Base-by-base conservation (phyloP, 2,329 filamentous ascomycete genomes). In the Nigrograna mackinnonii region DNA sequence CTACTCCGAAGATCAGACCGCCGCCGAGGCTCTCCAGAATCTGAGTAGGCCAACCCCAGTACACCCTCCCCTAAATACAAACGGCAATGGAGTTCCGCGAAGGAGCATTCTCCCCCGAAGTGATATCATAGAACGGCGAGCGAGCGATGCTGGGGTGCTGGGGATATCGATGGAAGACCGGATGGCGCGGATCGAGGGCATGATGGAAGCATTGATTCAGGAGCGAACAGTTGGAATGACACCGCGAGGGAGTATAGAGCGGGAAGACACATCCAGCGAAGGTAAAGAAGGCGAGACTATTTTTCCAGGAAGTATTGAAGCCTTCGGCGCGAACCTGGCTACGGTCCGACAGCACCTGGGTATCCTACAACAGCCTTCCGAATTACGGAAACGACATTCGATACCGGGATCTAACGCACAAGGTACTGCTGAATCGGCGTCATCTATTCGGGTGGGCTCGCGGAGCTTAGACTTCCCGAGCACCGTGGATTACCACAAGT, bases 1-100 rank as follows among this genome's bases (percentile, higher is more conserved):
- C 54, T 67, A 66, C 47, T 66, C 62, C 12, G 64, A 67, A 46
- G 62, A 67, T 45, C 62, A 66, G 50, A 66, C 61, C 17, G 64
- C 64, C 3, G 64, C 64, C 43, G 63, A 67, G 49, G 64, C 59
- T 30, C 50, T 67, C 34, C 64, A 67, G 45, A 64, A 63, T 37
- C 63, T 67, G 37, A 66, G 62, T 40, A 57, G 64, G n/a, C 64
- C 62, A 5, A 55, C 57, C 18, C 50, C 58, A 39, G 47, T 20
- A 20, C 19, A 12, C 18, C 34, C 34, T 12, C 41, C 36, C 11
- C 13, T 22, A 21, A 30, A 44, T 14, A 11, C 26, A 20, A 28
- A 37, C 12, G n/a, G 35, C 19, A 57, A 49, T 34, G 46, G 46
- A 24, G 12, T 44, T n/a, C 19, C 50, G 12, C 43, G 49, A 24